A percentile compares a stretch with the other conserved stretches of the same genome.
These are phyloP conservation scores for Saccharomyces uvarum DNA, from an alignment of 1,139 yeast species.

Conservation along the genomic window DNA sequence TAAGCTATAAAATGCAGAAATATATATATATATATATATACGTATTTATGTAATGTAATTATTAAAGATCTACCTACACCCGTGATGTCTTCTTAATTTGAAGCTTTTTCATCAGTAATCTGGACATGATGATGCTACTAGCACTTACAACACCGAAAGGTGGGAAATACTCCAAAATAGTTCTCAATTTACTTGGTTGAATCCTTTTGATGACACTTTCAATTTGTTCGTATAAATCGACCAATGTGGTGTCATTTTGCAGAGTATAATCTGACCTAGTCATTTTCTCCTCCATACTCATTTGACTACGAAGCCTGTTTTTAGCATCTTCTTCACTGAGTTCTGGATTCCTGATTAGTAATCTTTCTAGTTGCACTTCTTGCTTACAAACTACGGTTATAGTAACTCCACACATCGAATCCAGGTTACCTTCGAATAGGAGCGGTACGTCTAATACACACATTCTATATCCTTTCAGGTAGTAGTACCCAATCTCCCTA, in stretches of 20 bases:
- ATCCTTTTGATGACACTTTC: conserved; percentile 40
- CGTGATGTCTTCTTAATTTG: background rate
- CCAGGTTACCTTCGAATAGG: conserved; percentile 71
- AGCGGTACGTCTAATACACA: conserved; percentile 86
- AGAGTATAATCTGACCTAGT: conserved; percentile 58
- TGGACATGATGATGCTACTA: conserved; percentile 15
- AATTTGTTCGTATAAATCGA: conserved; percentile 42
- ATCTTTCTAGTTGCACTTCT: conserved; percentile 53
- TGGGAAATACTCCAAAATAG: conserved; percentile 43
- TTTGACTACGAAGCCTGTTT: conserved; percentile 69
- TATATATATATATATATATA: background rate
- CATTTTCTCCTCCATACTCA: conserved; percentile 54
- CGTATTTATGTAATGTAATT: background rate
- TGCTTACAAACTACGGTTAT: conserved; percentile 57
- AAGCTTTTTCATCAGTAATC: conserved; percentile 2
- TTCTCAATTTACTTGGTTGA: conserved; percentile 39
- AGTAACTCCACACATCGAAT: conserved; percentile 62
- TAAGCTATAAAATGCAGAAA: background rate
- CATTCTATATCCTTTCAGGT: conserved; percentile 43
- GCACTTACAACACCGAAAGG: conserved; percentile 58
- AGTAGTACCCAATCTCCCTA: conserved; percentile 50
- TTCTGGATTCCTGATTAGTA: conserved; percentile 59
- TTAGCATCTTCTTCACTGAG: conserved; percentile 59
- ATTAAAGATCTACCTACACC: background rate
- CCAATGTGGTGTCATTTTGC: conserved; percentile 51